Conservation (phyloP, 176 grass and related monocot genomes). For the Chloris gayana region DNA sequence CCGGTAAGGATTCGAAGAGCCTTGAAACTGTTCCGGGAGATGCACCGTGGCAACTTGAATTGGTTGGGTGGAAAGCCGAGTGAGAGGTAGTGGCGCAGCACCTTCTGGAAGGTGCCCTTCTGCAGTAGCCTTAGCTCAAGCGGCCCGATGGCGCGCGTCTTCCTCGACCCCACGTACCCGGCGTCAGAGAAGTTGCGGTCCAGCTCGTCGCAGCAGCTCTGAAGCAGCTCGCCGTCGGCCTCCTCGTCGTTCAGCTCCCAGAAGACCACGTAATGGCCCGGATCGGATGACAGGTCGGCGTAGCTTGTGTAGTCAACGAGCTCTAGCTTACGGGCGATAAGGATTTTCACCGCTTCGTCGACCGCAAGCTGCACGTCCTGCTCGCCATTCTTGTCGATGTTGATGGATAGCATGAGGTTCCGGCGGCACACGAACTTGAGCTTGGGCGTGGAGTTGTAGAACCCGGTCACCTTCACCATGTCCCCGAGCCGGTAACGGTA, state of each 20-base stretch:
- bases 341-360: conserved; percentile 49
- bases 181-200: no score
- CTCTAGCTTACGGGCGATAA: conserved; percentile 73
- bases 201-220: conserved; percentile 68
- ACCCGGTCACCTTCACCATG: conserved; percentile 55
- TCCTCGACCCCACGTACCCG: no score
- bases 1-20: conserved; percentile 62
- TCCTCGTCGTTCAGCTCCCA: conserved; percentile 72
- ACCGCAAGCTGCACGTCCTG: conserved; percentile 77
- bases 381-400: conserved; percentile 95
- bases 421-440: conserved; percentile 75
- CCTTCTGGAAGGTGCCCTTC: no score
- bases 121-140: no score
- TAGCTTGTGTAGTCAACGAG: conserved; percentile 87
- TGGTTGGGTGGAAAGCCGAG: conserved; percentile 47
- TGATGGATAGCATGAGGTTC: conserved; percentile 72
- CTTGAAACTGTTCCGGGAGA: conserved; percentile 42
- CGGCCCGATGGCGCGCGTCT: no score
- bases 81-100: no score
- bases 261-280: conserved; percentile 74
- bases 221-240: conserved; percentile 48
- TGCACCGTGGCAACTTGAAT: conserved; percentile 81
- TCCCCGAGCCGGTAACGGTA: no score
- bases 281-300: not conserved
- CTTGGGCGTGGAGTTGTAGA: conserved; percentile 84